Percentiles rank a stretch among this genome's conserved stretches.
phyloP scores from a whole-genome alignment of 345 rosid genomes.

The Hypericum perforatum region DNA sequence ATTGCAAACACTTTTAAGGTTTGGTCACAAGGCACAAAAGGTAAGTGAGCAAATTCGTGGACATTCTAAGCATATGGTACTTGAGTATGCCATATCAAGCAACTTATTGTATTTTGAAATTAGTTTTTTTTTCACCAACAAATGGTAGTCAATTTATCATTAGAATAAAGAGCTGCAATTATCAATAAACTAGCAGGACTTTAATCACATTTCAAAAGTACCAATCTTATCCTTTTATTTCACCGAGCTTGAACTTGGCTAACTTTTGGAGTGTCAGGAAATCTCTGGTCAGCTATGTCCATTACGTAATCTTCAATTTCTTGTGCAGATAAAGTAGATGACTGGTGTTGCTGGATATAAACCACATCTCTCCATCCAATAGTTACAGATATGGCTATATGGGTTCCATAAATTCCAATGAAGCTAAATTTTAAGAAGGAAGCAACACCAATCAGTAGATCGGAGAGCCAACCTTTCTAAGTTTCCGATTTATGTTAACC shows the following conservation, averaged over 20 bases:
- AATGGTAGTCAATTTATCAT: background rate
- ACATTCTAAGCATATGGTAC: background rate
- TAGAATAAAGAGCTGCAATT: conserved; percentile 1
- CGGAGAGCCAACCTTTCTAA: no score
- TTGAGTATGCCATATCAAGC: no score
- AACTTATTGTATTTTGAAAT: no score
- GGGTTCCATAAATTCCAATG: conserved; percentile 66
- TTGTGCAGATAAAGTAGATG: conserved; percentile 48
- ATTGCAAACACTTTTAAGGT: conserved; percentile 7
- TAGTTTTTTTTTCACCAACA: no score
- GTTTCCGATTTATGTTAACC: no score
- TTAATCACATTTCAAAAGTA: conserved; percentile 15
- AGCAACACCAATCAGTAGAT: conserved; percentile 11
- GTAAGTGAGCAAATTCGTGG: background rate
- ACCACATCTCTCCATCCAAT: conserved; percentile 71
- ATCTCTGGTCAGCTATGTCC: conserved; percentile 65
- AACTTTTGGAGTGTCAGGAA: conserved; percentile 32
- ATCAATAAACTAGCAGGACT: background rate
- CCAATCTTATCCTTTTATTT: conserved; percentile 64
- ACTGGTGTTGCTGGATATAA: conserved; percentile 57
- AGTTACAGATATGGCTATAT: conserved; percentile 55
- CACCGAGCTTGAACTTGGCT: conserved; percentile 38
- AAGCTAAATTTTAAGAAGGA: conserved; percentile 31
- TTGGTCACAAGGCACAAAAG: background rate
- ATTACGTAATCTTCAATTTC: conserved; percentile 54